Conservation (phyloP, 768 basidiomycete genomes). For the Punctularia strigosozonata region DNA sequence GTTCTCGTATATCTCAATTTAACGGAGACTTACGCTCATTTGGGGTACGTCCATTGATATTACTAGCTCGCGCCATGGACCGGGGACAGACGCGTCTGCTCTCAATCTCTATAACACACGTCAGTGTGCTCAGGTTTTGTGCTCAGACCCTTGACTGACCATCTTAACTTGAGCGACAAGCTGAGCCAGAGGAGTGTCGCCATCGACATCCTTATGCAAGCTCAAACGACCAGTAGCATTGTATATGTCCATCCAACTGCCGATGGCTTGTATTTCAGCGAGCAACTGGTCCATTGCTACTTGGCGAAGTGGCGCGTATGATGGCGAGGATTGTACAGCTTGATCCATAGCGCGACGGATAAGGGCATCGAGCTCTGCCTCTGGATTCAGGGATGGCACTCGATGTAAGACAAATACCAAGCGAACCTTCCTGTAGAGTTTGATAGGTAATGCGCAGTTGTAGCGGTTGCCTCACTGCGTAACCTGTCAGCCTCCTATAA, state of each 20-base stretch:
- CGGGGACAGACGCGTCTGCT: too few relatives aligned
- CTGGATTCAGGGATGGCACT: background rate
- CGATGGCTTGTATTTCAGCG: background rate
- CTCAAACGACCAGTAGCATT: background rate
- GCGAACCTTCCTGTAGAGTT: slow-evolving; percentile 72
- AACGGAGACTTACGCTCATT: slow-evolving; percentile 63
- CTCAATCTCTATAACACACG: slow-evolving; percentile 17
- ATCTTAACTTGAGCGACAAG: background rate
- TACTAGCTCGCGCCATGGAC: slow-evolving; percentile 59
- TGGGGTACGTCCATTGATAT: slow-evolving; percentile 81
- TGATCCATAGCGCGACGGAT: slow-evolving; percentile 16
- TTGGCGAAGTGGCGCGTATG: slow-evolving; percentile 6
- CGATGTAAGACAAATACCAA: background rate
- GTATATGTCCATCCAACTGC: background rate
- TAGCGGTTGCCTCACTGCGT: slow-evolving; percentile 49
- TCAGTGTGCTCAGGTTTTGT: slow-evolving; percentile 35
- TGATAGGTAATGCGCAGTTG: slow-evolving; percentile 62
- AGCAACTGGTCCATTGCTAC: background rate
- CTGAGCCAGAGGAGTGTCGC: background rate
- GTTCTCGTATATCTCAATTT: too few relatives aligned
- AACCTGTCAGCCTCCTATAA: slow-evolving; percentile 1
- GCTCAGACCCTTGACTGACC: slow-evolving; percentile 33
- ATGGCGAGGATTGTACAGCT: slow-evolving; percentile 15
- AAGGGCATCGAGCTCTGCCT: slow-evolving; percentile 54
- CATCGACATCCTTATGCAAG: background rate